These are phyloP conservation scores for Coemansia interrupta DNA, from an alignment of 192 early-diverging fungal genomes.

Conservation along the genomic window DNA sequence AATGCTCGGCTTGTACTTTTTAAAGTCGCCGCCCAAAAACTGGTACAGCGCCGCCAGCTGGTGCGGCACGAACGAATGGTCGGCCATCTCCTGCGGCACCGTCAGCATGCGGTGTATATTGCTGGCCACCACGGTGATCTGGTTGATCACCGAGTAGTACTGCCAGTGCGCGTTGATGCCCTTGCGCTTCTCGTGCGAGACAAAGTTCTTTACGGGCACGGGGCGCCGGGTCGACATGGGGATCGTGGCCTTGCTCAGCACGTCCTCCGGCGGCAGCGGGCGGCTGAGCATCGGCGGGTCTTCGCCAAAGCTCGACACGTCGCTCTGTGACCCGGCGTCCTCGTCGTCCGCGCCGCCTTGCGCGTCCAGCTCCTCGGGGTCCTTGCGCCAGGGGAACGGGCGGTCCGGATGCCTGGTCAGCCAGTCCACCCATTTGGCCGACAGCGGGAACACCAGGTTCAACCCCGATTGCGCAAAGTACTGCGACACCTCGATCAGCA, in stretches of 20 bases:
- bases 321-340: slow-evolving; percentile 22
- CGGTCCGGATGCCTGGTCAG: slow-evolving; percentile 45
- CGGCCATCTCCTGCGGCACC: slow-evolving; percentile 17
- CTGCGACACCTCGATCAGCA: slow-evolving; percentile 47
- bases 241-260: slow-evolving; percentile 44
- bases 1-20: slow-evolving; percentile 50
- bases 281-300: slow-evolving; percentile 40
- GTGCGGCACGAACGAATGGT: slow-evolving; percentile 43
- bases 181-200: slow-evolving; percentile 41
- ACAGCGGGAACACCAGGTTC: slow-evolving; percentile 46
- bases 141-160: slow-evolving; percentile 54
- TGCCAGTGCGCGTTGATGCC: slow-evolving; percentile 55
- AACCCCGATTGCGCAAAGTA: slow-evolving; percentile 49
- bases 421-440: slow-evolving; percentile 49
- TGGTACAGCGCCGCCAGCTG: slow-evolving; percentile 51
- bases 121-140: slow-evolving; percentile 39
- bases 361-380: slow-evolving; percentile 36
- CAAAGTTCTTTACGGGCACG: slow-evolving; percentile 36
- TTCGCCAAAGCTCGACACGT: slow-evolving; percentile 45
- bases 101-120: slow-evolving; percentile 34
- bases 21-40: slow-evolving; percentile 52
- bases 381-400: slow-evolving; percentile 51
- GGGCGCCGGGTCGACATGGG: slow-evolving; percentile 48
- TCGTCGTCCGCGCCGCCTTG: slow-evolving; percentile 13
- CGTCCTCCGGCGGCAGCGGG: slow-evolving; percentile 41